Base-by-base conservation (phyloP, 257 asterid species). In the Nicotiana attenuata region DNA sequence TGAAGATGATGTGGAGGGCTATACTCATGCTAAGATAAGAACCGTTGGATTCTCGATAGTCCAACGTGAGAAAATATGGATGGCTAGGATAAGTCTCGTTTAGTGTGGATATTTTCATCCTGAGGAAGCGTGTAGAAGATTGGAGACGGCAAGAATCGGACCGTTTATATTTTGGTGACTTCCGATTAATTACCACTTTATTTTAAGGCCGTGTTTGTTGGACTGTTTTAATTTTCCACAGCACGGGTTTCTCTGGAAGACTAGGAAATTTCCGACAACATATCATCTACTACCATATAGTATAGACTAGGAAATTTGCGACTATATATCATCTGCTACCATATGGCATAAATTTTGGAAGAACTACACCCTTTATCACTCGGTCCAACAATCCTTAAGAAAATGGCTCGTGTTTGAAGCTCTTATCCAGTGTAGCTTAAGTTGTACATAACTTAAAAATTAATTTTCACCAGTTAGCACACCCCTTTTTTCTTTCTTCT, bases 61-160 rank as follows among this genome's bases (percentile, higher is more conserved):
- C 20, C 9, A 8, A 59, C 4, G 15, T n/a, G 29, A n/a, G 26
- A 8, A 71, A 20, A 45, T 22, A 22, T 22, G 63, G 0, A 47
- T 10, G 78, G 78, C 13, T 22, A 45, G 15, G 61, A 73, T 73
- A 22, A 47, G 78, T 22, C 3, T 14, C 24, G 22, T 45, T 73
- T 71, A 35, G 38, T 73, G 29, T 50, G 20, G 60, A 1, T 19
- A 22, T 47, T 22, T 22, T 0, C 47, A 41, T 0, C 5, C 57
- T 69, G 77, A 69, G 57, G 77, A 69, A 41, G 77, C 57, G 33
- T 69, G 77, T 69, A 41, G 77, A 11, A 38, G 77, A 69, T 20
- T 69, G 77, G 13, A 69, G 33, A 69, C 3, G 77, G 33, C 16
- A 69, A 69, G 5, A 41, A 20, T 69, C 77, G 2, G 57, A 11